Base-by-base conservation (phyloP, 2,329 filamentous ascomycete genomes). In the Endothia cerciana region DNA sequence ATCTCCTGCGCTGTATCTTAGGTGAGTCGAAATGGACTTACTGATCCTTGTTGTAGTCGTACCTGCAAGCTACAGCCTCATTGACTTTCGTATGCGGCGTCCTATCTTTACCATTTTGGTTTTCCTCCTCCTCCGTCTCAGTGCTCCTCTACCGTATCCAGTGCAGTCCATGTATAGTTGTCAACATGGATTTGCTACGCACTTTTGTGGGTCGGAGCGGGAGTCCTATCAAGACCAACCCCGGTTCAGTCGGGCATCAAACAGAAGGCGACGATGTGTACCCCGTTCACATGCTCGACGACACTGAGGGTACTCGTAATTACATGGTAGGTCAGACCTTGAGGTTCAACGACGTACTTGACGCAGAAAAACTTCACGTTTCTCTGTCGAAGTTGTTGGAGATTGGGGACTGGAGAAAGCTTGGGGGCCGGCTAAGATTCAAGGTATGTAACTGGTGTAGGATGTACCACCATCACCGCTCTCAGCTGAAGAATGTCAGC, bases 281-380 rank as follows among this genome's bases (percentile, higher is more conserved):
- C 45, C 65, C 65, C 7, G 38, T 66, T 10, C 61, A 64, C 40
- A 57, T 64, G 47, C 60, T 68, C 19, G 68, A 69, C 40, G 68
- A 69, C 19, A 66, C 65, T 1, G 58, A 66, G n/a, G 41, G 41
- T 5, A 38, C 51, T 45, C 65, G 68, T 3, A 55, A 45, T 10
- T 43, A 62, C 41, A 45, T 69, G 38, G 53, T 65, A 28, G 57
- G n/a, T 17, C 64, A 62, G 64, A 73, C 73, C 2, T 71, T 80
- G 67, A 71, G 73, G 3, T 82, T 81, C 61, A 75, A 81, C 61
- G 75, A 81, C 67, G 78, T 81, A 2, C 72, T 84, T 4, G 79
- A 83, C 58, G 67, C 73, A 6, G 69, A 77, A 4, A 79, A 75
- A 58, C 72, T 84, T 19, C 72, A 74, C 13, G 40, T 60, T 3